Conservation (phyloP, 208 protist species). For the Leishmania braziliensis region DNA sequence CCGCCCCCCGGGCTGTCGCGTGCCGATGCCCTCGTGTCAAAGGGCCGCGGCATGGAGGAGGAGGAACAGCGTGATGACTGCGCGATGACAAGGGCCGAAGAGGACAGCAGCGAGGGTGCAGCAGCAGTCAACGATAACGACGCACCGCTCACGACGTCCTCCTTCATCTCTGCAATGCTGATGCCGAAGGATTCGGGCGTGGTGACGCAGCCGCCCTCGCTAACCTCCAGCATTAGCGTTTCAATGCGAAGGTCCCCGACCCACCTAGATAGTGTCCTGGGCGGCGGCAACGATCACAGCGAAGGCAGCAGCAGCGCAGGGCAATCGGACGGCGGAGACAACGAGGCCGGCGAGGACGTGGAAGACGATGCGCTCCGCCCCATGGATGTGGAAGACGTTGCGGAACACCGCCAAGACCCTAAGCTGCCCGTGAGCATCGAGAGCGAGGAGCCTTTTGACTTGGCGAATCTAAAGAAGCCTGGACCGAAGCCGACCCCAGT, state of each 20-base stretch:
- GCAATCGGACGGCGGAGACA: conserved; percentile 32
- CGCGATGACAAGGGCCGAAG: neutral
- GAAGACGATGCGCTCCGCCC: conserved; percentile 28
- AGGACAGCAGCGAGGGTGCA: neutral
- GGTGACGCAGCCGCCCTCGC: conserved; percentile 28
- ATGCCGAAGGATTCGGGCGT: conserved; percentile 19
- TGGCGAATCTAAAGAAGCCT: conserved; percentile 5
- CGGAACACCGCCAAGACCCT: conserved; percentile 3
- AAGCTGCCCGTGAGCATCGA: conserved; percentile 19
- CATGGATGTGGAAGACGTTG: conserved; percentile 15
- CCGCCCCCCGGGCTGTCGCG: conserved; percentile 1
- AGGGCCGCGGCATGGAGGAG: neutral
- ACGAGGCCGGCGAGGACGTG: conserved; percentile 22
- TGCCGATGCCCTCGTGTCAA: neutral
- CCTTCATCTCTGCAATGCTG: conserved; percentile 15
- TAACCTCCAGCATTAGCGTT: conserved; percentile 20
- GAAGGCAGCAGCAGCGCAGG: conserved; percentile 31
- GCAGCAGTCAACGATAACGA: neutral
- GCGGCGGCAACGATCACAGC: conserved; percentile 17
- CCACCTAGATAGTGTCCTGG: conserved; percentile 11
- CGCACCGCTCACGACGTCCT: conserved; percentile 11
- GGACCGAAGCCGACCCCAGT: conserved; percentile 4
- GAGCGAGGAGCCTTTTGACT: conserved; percentile 4
- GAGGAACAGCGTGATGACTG: neutral
- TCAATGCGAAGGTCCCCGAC: conserved; percentile 8